A percentile compares a stretch with the other conserved stretches of the same genome.
phyloP scores from a whole-genome alignment of 2,329 filamentous ascomycete genomes.

The Ophiostoma triangulosporum region DNA sequence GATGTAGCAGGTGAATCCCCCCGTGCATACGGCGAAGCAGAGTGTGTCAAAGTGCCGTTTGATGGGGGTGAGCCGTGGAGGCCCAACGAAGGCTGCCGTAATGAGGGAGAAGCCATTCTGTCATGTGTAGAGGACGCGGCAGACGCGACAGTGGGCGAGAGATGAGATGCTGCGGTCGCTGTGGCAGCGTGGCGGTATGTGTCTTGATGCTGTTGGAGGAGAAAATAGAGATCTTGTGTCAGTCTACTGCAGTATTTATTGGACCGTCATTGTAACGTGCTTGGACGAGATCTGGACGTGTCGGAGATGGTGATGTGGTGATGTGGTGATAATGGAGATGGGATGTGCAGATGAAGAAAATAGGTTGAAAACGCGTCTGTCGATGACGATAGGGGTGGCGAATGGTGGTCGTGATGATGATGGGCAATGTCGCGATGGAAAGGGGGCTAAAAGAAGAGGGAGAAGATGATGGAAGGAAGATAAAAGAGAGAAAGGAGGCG shows the following conservation, averaged over 20 bases:
- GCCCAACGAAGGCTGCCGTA: constrained; percentile 29
- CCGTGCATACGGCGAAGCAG: constrained; percentile 18
- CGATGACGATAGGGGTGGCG: neutral
- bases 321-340: constrained; percentile 8
- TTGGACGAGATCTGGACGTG: constrained; percentile 3
- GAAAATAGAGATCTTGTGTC: constrained; percentile 7
- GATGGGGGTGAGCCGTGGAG: constrained; percentile 23
- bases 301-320: neutral
- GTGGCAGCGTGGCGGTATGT: constrained; percentile 33
- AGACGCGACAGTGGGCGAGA: constrained; percentile 13
- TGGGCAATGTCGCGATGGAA: constrained; percentile 7
- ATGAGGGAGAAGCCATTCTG: constrained; percentile 34
- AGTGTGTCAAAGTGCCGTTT: constrained; percentile 24
- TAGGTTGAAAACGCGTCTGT: neutral
- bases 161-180: constrained; percentile 29
- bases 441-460: constrained; percentile 9
- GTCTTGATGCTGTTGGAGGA: constrained; percentile 32
- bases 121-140: constrained; percentile 23
- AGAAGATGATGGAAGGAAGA: constrained; percentile 8
- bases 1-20: constrained; percentile 28
- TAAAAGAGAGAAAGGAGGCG: neutral
- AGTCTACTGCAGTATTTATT: constrained; percentile 3
- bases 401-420: constrained; percentile 8
- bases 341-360: neutral
- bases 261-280: constrained; percentile 4